Base-by-base conservation (phyloP, 2,329 filamentous ascomycete species). In the Cytospora paraplurivora region DNA sequence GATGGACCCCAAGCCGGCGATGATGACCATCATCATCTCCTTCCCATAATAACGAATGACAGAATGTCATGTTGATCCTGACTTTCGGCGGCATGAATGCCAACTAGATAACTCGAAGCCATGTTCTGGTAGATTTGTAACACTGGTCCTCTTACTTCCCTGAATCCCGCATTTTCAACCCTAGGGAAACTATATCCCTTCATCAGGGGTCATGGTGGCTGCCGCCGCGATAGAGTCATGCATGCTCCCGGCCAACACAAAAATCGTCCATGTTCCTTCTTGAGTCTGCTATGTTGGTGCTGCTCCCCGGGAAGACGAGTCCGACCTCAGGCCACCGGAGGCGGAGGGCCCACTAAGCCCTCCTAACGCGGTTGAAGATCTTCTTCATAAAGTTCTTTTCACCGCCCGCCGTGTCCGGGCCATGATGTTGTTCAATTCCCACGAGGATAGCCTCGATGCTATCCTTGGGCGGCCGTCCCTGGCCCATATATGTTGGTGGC, bases 341-440 rank as follows among this genome's bases (percentile, higher is more conserved):
- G 41, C 47, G 49, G 13, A 64, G 15, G 34, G 57, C 49, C 64
- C 64, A 64, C 65, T 67, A 76, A 3, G 75, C 71, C 63, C 83
- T 79, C 61, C 82, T 78, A 47, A 89, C 83, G 64, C 80, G 81
- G 67, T 88, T 85, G 86, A 87, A 89, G 62, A 89, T 79, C 59
- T 85, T 81, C 76, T 85, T 88, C 71, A 89, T 81, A 3, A 85
- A 79, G 5, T 82, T 80, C 56, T 77, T 79, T 62, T 87, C 85
- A 27, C 79, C 75, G n/a, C 19, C 27, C n/a, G 27, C 50, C 62
- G 80, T 76, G 41, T 72, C 74, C 33, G 72, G 73, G 51, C 71
- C 77, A 79, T 75, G 83, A 63, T 82, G 79, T 66, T 87, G 79
- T 66, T 87, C 84, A 47, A 86, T 77, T 21, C 81, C 81, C 1